Conservation (phyloP, 345 rosid species). For the Theobroma cacao region DNA sequence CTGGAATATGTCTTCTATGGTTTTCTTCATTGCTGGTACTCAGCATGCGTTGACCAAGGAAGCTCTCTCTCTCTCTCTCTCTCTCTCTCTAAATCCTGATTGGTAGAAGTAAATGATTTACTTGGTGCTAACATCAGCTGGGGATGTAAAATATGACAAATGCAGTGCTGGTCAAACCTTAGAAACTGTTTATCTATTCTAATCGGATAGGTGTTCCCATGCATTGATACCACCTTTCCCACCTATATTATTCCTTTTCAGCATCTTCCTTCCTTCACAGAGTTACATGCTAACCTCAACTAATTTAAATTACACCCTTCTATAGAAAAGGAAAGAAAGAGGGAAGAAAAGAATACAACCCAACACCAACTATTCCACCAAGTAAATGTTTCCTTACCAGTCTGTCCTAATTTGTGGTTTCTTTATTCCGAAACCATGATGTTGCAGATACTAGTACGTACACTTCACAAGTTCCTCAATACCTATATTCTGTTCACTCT, state of each 20-base stretch:
- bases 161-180: neutral
- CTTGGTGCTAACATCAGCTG: constrained; percentile 23
- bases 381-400: neutral
- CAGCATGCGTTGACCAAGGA: constrained; percentile 26
- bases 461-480: neutral
- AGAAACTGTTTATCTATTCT: neutral
- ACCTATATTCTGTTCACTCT: neutral
- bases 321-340: neutral
- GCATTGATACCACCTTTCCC: neutral
- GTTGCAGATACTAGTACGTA: neutral
- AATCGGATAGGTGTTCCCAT: neutral
- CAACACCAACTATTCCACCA: neutral
- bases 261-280: neutral
- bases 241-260: neutral
- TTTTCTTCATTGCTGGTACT: constrained; percentile 14
- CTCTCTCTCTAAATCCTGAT: constrained; percentile 20
- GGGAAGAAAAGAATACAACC: neutral
- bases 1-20: constrained; percentile 19
- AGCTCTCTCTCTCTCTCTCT: constrained; percentile 18
- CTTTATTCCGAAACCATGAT: too few relatives aligned
- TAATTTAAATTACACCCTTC: neutral
- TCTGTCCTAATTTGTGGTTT: neutral
- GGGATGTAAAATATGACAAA: neutral
- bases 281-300: neutral
- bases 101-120: constrained; percentile 20